Evolutionary conservation across 1,284 basidiomycete species (phyloP), one percentile per base, ranked within the genome.

Genomic region (Pterulicium gracile): DNA sequence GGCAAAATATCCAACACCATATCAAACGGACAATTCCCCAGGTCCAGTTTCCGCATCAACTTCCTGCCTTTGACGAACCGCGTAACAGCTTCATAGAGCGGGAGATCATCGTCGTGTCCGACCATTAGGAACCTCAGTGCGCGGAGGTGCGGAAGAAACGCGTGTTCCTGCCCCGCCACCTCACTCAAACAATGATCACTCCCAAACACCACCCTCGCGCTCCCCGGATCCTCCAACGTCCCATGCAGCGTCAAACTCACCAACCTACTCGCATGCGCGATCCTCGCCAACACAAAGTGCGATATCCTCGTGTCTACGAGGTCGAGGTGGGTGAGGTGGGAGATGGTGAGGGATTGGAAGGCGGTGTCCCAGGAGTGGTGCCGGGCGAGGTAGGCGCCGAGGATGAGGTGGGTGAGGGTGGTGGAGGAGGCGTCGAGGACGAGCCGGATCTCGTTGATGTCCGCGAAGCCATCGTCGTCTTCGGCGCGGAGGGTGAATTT

Each of bases 401-500:
- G 71, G 42, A 75, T 70, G 43, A 82, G 71, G 54, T 80, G 79
- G 42, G 65, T 66, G n/a, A 83, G 70, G 2, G 74, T 78, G 34
- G 50, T 50, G 45, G 70, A 65, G 53, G 81, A 81, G 47, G 69
- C 62, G 60, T 81, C 75, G 5, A 81, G 70, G 3, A 81, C 76
- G 0, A 67, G 70, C 24, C 77, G 70, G n/a, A 81, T 72, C 58
- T 81, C 79, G 41, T 70, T 71, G 74, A 81, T 79, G 51, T 79
- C 76, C 1, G 77, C 77, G 52, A 74, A 73, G 10, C 78, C 78
- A 49, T 80, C 77, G 59, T 82, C 79, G 57, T 82, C 78, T 56
- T 81, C 79, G 1, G 78, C 78, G 13, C 77, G 70, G 4, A 81
- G 63, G 13, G 76, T 79, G 60, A 83, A 81, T 56, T 77, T 77